These are phyloP conservation scores for Magnusiomyces paraingens DNA, from an alignment of 1,139 yeast genomes.

Conservation along the genomic window DNA sequence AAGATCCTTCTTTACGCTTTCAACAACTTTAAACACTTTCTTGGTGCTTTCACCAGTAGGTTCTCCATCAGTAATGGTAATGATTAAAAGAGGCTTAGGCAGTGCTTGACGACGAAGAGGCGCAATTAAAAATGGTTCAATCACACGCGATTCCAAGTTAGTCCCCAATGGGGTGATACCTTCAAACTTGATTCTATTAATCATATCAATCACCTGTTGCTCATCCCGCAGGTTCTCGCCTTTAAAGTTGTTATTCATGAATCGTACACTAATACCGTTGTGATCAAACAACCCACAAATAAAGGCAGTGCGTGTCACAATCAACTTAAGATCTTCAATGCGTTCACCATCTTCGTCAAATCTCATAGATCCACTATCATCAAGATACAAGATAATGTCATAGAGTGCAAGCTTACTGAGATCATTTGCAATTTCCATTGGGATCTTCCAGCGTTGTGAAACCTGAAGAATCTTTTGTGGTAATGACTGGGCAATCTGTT, in stretches of 20 bases:
- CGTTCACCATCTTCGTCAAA: constrained; percentile 33
- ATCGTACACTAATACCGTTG: constrained; percentile 30
- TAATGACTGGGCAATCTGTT: constrained; percentile 25
- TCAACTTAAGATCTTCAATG: constrained; percentile 30
- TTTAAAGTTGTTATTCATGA: constrained; percentile 26
- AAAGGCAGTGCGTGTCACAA: constrained; percentile 26
- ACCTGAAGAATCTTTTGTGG: constrained; percentile 22
- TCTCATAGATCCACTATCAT: constrained; percentile 33
- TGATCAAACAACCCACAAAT: constrained; percentile 30
- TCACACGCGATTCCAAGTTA: constrained; percentile 23
- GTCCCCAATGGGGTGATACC: constrained; percentile 32
- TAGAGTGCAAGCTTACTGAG: constrained; percentile 28
- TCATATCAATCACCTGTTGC: constrained; percentile 24
- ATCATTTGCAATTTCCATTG: constrained; percentile 29
- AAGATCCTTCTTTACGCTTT: constrained; percentile 25
- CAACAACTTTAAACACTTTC: constrained; percentile 25
- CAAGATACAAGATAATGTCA: constrained; percentile 30
- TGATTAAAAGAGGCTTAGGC: constrained; percentile 29
- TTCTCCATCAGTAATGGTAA: constrained; percentile 31
- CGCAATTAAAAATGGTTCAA: constrained; percentile 28
- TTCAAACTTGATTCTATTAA: constrained; percentile 25
- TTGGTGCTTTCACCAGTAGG: constrained; percentile 30
- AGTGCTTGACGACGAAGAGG: constrained; percentile 24
- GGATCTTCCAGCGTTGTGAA: constrained; percentile 26
- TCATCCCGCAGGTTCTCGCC: constrained; percentile 28